Evolutionary conservation across 257 asterid species (phyloP).

Genomic region (Nicotiana undulata): DNA sequence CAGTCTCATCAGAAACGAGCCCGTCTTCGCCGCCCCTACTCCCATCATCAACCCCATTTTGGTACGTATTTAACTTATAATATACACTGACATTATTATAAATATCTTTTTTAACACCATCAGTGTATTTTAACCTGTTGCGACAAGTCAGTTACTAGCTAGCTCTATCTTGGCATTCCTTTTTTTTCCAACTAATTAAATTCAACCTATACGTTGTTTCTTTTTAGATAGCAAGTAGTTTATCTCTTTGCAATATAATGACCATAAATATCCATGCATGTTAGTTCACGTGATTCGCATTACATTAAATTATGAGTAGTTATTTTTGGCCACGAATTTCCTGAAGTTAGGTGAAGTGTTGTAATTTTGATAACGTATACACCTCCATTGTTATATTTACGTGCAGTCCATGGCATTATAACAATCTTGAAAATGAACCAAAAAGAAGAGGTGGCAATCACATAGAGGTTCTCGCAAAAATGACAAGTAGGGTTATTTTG

Average conservation of each 20-base stretch:
- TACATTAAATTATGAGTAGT: too few relatives aligned
- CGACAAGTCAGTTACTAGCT: not conserved
- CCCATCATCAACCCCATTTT: conserved; percentile 69
- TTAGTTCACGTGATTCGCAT: not conserved
- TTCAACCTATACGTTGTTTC: not conserved
- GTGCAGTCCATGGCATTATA: not conserved
- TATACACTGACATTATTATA: not conserved
- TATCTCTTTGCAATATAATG: not conserved
- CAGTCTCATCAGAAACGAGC: conserved; percentile 73
- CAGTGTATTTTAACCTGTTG: not conserved
- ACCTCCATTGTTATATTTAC: not conserved
- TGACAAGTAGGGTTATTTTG: not conserved
- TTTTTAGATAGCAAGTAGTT: not conserved
- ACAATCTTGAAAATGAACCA: not conserved
- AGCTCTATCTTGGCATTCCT: not conserved
- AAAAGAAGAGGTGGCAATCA: not conserved
- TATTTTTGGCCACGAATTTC: conserved; percentile 13
- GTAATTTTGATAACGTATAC: not conserved
- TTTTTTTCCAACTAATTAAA: not conserved
- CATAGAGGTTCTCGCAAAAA: not conserved
- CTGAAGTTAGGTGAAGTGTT: conserved; percentile 11
- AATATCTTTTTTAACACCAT: too few relatives aligned
- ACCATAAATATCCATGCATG: not conserved
- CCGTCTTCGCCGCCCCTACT: conserved; percentile 88
- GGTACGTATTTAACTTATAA: conserved; percentile 26